Percentiles rank a stretch among this genome's conserved stretches.
These are phyloP conservation scores for Agrocybe chaxingu DNA, from an alignment of 768 basidiomycete species.

Conservation along the genomic window DNA sequence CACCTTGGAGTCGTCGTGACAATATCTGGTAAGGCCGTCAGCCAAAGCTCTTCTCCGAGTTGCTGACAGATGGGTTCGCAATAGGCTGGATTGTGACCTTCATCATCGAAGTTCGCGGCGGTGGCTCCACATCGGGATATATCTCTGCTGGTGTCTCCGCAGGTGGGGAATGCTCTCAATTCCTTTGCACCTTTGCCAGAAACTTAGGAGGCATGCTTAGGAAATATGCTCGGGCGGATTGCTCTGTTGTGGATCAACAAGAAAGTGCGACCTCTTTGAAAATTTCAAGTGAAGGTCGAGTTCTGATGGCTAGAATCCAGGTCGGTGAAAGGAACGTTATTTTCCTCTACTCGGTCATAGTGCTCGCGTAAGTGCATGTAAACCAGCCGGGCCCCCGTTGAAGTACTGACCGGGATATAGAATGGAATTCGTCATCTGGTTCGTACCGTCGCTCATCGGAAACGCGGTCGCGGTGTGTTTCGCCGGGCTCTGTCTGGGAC, in stretches of 20 bases:
- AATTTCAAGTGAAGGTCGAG: too few relatives aligned
- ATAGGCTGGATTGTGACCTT: slow-evolving; percentile 74
- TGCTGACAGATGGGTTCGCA: background rate
- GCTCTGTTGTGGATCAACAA: slow-evolving; percentile 53
- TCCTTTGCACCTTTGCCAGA: background rate
- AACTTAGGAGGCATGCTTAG: slow-evolving; percentile 23
- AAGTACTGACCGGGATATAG: slow-evolving; percentile 23
- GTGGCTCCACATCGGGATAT: slow-evolving; percentile 41
- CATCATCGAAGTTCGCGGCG: slow-evolving; percentile 31
- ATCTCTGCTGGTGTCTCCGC: slow-evolving; percentile 52
- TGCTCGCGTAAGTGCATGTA: slow-evolving; percentile 38
- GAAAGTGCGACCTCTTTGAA: slow-evolving; percentile 19
- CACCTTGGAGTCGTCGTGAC: slow-evolving; percentile 72
- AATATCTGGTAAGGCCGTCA: slow-evolving; percentile 36
- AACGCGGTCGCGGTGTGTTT: slow-evolving; percentile 62
- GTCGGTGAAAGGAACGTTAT: slow-evolving; percentile 54
- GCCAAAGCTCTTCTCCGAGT: too few relatives aligned
- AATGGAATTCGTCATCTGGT: slow-evolving; percentile 67
- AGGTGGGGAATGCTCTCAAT: slow-evolving; percentile 28
- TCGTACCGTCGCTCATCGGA: slow-evolving; percentile 62
- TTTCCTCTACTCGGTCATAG: slow-evolving; percentile 47
- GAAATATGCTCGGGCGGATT: slow-evolving; percentile 54
- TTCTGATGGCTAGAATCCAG: slow-evolving; percentile 17
- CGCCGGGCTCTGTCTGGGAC: slow-evolving; percentile 68
- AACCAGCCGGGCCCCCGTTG: background rate